Percentiles rank a stretch among this genome's conserved stretches.
Evolutionary conservation across 192 early-diverging fungal genomes (phyloP).

Genomic region (Geranomyces variabilis): DNA sequence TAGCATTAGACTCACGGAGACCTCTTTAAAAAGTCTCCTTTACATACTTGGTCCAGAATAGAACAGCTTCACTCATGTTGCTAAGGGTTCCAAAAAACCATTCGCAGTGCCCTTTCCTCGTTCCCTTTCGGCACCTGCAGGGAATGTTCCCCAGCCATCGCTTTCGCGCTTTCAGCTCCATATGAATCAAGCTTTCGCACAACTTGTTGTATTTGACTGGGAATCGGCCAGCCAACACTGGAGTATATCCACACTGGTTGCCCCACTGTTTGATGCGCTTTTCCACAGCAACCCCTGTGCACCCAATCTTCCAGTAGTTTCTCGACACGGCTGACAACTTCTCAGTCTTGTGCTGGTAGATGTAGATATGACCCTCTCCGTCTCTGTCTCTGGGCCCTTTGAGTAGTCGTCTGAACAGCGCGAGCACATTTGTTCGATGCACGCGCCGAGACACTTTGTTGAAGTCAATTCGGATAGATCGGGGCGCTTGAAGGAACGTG

Average conservation of each 20-base stretch:
- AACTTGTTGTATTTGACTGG: slow-evolving; percentile 13
- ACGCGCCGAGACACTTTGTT: slow-evolving; percentile 6
- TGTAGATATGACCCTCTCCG: slow-evolving; percentile 17
- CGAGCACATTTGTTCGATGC: not conserved
- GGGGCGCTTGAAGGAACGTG: not conserved
- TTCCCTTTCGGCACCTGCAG: slow-evolving; percentile 6
- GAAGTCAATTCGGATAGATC: slow-evolving; percentile 3
- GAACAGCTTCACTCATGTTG: slow-evolving; percentile 1
- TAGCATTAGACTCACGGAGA: not conserved
- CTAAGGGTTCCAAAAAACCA: slow-evolving; percentile 14
- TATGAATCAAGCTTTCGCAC: slow-evolving; percentile 19
- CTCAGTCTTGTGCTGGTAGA: not conserved
- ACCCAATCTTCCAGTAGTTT: slow-evolving; percentile 18
- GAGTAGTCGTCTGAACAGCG: slow-evolving; percentile 4
- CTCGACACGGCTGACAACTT: not conserved
- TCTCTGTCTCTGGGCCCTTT: not conserved
- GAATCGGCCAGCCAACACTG: not conserved
- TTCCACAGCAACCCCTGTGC: not conserved
- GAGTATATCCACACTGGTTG: slow-evolving; percentile 1
- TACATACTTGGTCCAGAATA: slow-evolving; percentile 14
- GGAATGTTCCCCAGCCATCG: slow-evolving; percentile 19
- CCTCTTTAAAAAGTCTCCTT: not conserved
- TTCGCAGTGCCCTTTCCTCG: slow-evolving; percentile 12
- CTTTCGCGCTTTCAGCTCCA: slow-evolving; percentile 3
- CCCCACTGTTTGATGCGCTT: slow-evolving; percentile 14